Base-by-base conservation (phyloP, 2,329 filamentous ascomycete species). In the Neonectria neomacrospora region DNA sequence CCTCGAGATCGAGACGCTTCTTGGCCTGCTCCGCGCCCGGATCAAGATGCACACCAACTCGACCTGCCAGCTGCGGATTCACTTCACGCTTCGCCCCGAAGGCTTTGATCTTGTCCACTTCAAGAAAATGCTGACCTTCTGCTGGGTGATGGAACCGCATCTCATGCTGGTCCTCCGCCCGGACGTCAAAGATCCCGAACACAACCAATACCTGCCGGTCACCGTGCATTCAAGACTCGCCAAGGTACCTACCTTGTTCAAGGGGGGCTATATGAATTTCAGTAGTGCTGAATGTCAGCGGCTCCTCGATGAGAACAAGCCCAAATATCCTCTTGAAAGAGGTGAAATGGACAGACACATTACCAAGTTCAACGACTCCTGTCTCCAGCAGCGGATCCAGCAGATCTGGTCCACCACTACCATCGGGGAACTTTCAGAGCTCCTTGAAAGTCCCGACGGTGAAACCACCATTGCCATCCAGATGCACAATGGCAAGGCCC, bases 31-130 rank as follows among this genome's bases (percentile, higher is more conserved):
- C 8, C 71, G 67, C 11, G 34, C 39, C 3, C 47, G 52, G 5
- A 20, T 73, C 37, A 59, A 58, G 26, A 66, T 73, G 11, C 69
- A 73, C 58, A 51, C 62, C 57, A 75, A 74, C 65, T 73, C 71
- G 16, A 68, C 70, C 2, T 74, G 71, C 55, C 64, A 65, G 22
- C 42, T 68, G 7, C 61, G 61, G 14, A 34, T 65, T 20, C 58
- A 48, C 23, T 61, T 68, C 44, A 39, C 22, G 11, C 58, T 65
- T 5, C 61, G 53, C 6, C 50, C 32, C 3, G 58, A 61, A 4
- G 67, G 64, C 2, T 54, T 68, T 14, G 48, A 66, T 11, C 54
- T 69, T 16, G 45, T 37, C 4, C 53, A 67, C 1, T 59, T 59
- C 12, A 66, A 69, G 51, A 64, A 66, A 45, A 50, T 63, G 28